Evolutionary conservation across 2,329 filamentous ascomycete genomes (phyloP).

Genomic region (Phaeosphaeriaceae sp.): DNA sequence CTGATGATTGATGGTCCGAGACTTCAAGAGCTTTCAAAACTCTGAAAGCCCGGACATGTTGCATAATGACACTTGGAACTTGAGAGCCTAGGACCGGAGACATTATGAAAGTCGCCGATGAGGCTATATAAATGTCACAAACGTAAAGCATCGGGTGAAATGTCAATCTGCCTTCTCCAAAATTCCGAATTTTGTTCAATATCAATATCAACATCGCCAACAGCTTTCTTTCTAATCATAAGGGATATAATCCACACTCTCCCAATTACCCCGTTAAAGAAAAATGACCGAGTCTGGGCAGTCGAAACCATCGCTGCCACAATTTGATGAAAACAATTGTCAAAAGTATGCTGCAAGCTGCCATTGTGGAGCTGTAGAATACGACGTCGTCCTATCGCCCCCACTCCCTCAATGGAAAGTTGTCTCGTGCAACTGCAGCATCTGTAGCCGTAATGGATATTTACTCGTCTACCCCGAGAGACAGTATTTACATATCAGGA

Average conservation of each 20-base stretch:
- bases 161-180: background rate
- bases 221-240: too few relatives aligned
- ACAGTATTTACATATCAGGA: conserved; percentile 29
- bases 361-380: conserved; percentile 61
- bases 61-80: background rate
- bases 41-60: background rate
- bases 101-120: conserved; percentile 1
- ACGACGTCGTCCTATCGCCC: conserved; percentile 58
- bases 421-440: conserved; percentile 62
- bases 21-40: background rate
- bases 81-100: background rate
- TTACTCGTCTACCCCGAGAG: conserved; percentile 52
- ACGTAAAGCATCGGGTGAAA: background rate
- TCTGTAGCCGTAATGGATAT: conserved; percentile 59
- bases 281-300: conserved; percentile 18
- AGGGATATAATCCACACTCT: too few relatives aligned
- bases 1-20: too few relatives aligned
- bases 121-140: background rate
- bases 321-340: conserved; percentile 24
- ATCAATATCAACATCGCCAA: background rate
- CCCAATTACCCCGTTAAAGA: background rate
- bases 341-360: conserved; percentile 59
- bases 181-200: conserved; percentile 6
- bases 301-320: conserved; percentile 14
- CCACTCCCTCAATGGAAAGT: conserved; percentile 56